A percentile compares a stretch with the other conserved stretches of the same genome.
phyloP scores from a whole-genome alignment of 2,329 filamentous ascomycete genomes.

The Akanthomyces lecanii region DNA sequence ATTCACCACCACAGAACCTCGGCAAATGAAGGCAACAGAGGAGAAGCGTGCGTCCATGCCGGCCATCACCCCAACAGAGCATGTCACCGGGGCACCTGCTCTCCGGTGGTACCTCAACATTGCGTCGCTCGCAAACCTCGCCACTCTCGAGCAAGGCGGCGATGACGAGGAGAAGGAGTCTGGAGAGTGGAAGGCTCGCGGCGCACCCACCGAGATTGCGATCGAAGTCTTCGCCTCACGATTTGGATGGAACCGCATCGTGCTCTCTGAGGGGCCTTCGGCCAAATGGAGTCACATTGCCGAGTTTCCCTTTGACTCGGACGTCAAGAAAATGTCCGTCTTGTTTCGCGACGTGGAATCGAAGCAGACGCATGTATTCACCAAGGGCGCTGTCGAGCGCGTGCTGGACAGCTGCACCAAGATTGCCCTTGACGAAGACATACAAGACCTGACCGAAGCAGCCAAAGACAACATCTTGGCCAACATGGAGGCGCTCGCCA shows the following conservation, averaged over 20 bases:
- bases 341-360: conserved; percentile 37
- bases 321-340: conserved; percentile 56
- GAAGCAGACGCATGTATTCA: conserved; percentile 42
- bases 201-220: conserved; percentile 53
- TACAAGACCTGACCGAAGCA: conserved; percentile 30
- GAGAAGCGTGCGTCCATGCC: conserved; percentile 18
- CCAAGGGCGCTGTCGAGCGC: conserved; percentile 63
- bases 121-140: conserved; percentile 57
- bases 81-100: conserved; percentile 31
- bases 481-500: conserved; percentile 64
- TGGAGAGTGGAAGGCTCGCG: conserved; percentile 38
- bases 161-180: conserved; percentile 23
- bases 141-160: conserved; percentile 48
- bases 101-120: conserved; percentile 52
- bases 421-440: conserved; percentile 37
- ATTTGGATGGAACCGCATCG: conserved; percentile 40
- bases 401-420: conserved; percentile 56
- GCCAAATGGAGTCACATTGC: conserved; percentile 38
- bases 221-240: conserved; percentile 54
- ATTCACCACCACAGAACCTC: conserved; percentile 20
- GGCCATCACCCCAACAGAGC: conserved; percentile 34
- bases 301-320: conserved; percentile 56
- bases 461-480: conserved; percentile 50
- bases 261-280: conserved; percentile 23
- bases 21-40: conserved; percentile 3